Conservation (phyloP, 2,329 filamentous ascomycete genomes). For the Orbilia javanica region DNA sequence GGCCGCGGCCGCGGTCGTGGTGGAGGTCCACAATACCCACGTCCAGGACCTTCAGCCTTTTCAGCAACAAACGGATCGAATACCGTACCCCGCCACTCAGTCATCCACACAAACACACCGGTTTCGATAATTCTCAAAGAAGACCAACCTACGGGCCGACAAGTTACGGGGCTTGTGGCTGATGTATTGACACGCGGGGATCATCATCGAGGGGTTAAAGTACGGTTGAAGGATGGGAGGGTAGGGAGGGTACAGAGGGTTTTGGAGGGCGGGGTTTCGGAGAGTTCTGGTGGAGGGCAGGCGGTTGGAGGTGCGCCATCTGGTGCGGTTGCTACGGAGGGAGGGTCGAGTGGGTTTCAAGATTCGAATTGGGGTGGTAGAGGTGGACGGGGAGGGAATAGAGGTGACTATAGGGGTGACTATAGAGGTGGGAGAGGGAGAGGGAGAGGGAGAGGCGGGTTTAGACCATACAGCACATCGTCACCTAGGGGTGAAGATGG, state of each 20-base stretch:
- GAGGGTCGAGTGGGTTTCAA: background rate
- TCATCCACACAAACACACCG: constrained; percentile 73
- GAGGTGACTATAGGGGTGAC: constrained; percentile 17
- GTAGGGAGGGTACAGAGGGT: constrained; percentile 80
- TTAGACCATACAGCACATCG: constrained; percentile 56
- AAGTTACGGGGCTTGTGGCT: constrained; percentile 76
- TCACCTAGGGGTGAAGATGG: constrained; percentile 61
- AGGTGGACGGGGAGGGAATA: constrained; percentile 1
- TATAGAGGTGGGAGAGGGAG: constrained; percentile 20
- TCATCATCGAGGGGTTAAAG: constrained; percentile 83
- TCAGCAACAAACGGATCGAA: constrained; percentile 61
- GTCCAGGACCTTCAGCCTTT: constrained; percentile 62
- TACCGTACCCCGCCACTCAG: constrained; percentile 67
- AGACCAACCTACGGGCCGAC: constrained; percentile 79
- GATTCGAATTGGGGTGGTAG: background rate
- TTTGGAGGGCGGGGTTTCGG: constrained; percentile 62
- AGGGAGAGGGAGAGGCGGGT: constrained; percentile 40
- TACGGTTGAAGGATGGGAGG: constrained; percentile 77
- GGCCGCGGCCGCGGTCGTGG: constrained; percentile 54
- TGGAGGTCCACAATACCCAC: constrained; percentile 59
- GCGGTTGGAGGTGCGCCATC: constrained; percentile 26
- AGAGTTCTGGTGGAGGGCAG: constrained; percentile 3
- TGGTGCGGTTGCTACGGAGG: background rate
- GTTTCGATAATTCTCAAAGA: constrained; percentile 82
- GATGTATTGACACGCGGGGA: constrained; percentile 79